Base-by-base conservation (phyloP, 345 rosid species). In the Odontarrhena argentea region DNA sequence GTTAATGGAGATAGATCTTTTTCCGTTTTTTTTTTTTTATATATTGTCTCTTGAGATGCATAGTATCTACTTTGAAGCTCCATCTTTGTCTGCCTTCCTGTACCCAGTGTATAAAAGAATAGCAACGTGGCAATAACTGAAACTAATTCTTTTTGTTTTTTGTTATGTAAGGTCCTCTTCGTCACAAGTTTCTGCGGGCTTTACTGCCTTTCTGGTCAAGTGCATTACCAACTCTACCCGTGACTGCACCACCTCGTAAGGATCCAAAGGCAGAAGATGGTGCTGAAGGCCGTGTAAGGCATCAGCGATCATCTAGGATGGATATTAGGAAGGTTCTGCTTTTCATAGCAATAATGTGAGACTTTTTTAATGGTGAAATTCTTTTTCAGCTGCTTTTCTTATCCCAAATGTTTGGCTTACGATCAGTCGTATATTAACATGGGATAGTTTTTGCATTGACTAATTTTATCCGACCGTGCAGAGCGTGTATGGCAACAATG, bases 401-500 rank as follows among this genome's bases (percentile, higher is more conserved):
- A 28, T 51, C 9, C 25, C 49, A 22, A 13, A 41, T 49, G 35
- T 5, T 26, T 10, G 32, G 13, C 28, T 59, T 43, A 26, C 6
- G 41, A 14, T 26, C 38, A 2, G 12, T 15, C 2, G 5, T 49
- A 30, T 28, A 8, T 37, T 24, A 59, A 42, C 25, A 12, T 45
- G 9, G 2, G 49, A 38, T 65, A 55, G 14, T n/a, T 5, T 28
- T 15, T 69, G 32, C 32, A 28, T 28, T 28, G 5, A 32, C 7
- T 25, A 15, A 59, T 12, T 64, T 3, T 52, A 1, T 54, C 0
- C 70, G 12, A 49, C 41, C 63, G 12, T 67, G 80, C 96, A 95
- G 99, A 91, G 99, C 99, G 3, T 95, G 99, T 75, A 80, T 95
- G 87, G 93, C 99, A 7, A 91, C 99, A 7, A 95, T 95, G 97